Evolutionary conservation across 495 filamentous ascomycete species (phyloP).

Genomic region (Lophium mytilinum): DNA sequence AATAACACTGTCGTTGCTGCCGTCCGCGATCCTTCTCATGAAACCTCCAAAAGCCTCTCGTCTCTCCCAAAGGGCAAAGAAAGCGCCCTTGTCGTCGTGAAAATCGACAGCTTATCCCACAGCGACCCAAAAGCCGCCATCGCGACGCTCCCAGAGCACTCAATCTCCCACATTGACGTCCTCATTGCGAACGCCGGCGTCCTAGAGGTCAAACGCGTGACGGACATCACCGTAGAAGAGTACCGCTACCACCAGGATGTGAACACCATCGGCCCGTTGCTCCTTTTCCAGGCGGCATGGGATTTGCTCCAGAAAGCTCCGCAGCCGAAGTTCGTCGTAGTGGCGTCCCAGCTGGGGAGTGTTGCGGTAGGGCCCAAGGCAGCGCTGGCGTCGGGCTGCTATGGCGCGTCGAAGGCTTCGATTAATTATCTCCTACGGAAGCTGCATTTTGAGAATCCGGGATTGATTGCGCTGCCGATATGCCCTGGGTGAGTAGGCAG

Average conservation of each 20-base stretch:
- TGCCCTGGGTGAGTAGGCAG: constrained; percentile 32
- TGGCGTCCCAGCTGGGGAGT: no score
- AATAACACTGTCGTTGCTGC: constrained; percentile 43
- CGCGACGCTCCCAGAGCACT: constrained; percentile 25
- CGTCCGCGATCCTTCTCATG: constrained; percentile 32
- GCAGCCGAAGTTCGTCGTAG: no score
- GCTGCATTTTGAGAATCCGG: constrained; percentile 34
- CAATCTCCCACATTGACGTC: constrained; percentile 39
- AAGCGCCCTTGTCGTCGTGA: constrained; percentile 37
- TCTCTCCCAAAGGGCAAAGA: constrained; percentile 27
- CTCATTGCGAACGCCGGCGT: constrained; percentile 47
- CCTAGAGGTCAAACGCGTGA: constrained; percentile 13
- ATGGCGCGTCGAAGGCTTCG: constrained; percentile 37
- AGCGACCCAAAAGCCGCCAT: constrained; percentile 28
- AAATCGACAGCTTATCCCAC: constrained; percentile 34
- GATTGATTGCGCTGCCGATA: constrained; percentile 30
- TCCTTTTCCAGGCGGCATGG: constrained; percentile 36
- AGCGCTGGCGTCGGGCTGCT: constrained; percentile 20
- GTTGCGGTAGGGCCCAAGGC: no score
- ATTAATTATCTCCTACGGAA: constrained; percentile 36
- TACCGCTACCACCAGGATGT: constrained; percentile 33
- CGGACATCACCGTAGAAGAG: constrained; percentile 20
- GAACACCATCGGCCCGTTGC: constrained; percentile 34
- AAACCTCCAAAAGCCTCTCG: constrained; percentile 26
- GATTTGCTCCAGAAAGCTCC: no score